These are phyloP conservation scores for Coemansia guatemalensis DNA, from an alignment of 192 early-diverging fungal species.

Conservation along the genomic window DNA sequence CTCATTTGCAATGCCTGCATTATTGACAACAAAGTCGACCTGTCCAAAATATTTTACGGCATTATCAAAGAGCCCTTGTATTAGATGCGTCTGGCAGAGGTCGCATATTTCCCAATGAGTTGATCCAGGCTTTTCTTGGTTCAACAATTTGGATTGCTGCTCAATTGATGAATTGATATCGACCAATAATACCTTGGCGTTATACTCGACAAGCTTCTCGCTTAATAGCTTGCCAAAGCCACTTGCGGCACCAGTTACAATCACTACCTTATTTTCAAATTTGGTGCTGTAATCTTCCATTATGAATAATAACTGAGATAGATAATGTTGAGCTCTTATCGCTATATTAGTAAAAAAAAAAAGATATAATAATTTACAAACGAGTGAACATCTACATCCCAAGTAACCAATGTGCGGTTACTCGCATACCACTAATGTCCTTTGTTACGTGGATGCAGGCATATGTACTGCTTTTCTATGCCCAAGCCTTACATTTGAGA, in stretches of 20 bases:
- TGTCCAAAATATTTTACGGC: conserved; percentile 57
- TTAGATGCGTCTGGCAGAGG: conserved; percentile 30
- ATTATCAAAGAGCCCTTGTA: conserved; percentile 38
- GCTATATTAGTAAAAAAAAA: not conserved
- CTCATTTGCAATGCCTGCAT: conserved; percentile 61
- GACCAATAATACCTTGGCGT: conserved; percentile 30
- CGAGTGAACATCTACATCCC: not conserved
- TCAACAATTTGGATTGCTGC: conserved; percentile 18
- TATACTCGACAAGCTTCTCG: conserved; percentile 16
- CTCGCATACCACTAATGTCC: not conserved
- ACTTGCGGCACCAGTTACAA: conserved; percentile 50
- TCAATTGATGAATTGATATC: conserved; percentile 27
- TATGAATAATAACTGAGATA: not conserved
- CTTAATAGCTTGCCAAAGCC: conserved; percentile 35
- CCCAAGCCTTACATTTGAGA: not conserved
- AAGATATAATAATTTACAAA: not conserved
- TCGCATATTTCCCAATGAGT: conserved; percentile 46
- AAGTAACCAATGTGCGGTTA: not conserved
- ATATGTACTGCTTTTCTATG: not conserved
- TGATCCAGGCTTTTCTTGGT: not conserved
- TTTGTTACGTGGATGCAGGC: not conserved
- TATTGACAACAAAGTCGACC: conserved; percentile 62
- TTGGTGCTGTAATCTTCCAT: conserved; percentile 24
- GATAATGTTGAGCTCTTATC: not conserved
- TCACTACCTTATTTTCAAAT: conserved; percentile 27